A percentile compares a stretch with the other conserved stretches of the same genome.
Conservation (phyloP, 164 flowering plant genomes). For the Echeveria elegans region DNA sequence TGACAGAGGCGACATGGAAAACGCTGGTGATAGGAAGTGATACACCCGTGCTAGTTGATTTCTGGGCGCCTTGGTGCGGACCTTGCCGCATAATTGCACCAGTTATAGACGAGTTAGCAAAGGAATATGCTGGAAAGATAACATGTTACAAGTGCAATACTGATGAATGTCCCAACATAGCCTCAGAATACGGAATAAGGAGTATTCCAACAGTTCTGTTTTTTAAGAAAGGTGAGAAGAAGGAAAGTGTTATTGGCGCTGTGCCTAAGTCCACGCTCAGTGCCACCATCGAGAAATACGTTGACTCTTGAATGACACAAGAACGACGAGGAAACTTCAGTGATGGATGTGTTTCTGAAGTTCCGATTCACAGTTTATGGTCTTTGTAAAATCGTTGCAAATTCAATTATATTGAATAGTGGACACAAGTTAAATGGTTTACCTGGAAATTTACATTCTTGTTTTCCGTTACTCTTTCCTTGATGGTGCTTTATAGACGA, state of each 20-base stretch:
- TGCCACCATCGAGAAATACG: constrained; percentile 19
- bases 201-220: constrained; percentile 26
- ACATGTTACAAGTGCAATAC: constrained; percentile 23
- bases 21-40: constrained; percentile 22
- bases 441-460: neutral
- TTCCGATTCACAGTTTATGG: neutral
- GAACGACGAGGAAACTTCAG: no score
- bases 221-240: constrained; percentile 27
- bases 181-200: constrained; percentile 21
- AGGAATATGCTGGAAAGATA: constrained; percentile 22
- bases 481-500: no score
- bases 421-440: neutral
- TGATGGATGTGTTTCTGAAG: neutral
- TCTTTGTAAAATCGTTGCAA: neutral
- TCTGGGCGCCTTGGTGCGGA: constrained; percentile 35
- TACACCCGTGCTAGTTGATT: constrained; percentile 26
- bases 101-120: constrained; percentile 16
- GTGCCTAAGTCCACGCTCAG: constrained; percentile 24
- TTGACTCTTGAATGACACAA: constrained; percentile 6
- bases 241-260: constrained; percentile 23
- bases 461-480: no score
- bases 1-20: constrained; percentile 22
- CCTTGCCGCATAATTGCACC: constrained; percentile 29
- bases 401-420: neutral
- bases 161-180: constrained; percentile 23